Evolutionary conservation across 2,329 filamentous ascomycete species (phyloP).

Genomic region (Monosporascus sp.): DNA sequence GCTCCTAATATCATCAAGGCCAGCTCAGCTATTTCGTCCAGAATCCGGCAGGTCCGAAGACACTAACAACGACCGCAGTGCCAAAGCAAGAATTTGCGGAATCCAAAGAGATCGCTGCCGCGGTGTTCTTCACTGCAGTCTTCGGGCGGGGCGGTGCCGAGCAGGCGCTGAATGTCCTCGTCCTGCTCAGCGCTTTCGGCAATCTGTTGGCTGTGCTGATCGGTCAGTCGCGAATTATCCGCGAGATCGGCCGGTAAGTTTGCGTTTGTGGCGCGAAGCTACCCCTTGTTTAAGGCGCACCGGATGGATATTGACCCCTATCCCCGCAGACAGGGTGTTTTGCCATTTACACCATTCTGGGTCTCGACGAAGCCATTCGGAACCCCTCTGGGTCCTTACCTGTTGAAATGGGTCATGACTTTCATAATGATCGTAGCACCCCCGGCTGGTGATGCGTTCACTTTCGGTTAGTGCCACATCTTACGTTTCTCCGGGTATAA

Average conservation of each 20-base stretch:
- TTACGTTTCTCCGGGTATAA: neutral
- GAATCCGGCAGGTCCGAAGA: neutral
- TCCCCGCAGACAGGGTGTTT: slow-evolving; percentile 47
- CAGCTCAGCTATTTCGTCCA: no score
- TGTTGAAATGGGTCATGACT: slow-evolving; percentile 51
- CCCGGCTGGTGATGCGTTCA: slow-evolving; percentile 60
- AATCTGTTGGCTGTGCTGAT: slow-evolving; percentile 52
- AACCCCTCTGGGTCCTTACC: slow-evolving; percentile 55
- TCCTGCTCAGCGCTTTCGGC: slow-evolving; percentile 52
- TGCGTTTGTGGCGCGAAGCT: neutral
- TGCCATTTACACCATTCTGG: slow-evolving; percentile 55
- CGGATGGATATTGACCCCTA: neutral
- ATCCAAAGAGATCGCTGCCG: slow-evolving; percentile 48
- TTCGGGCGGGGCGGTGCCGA: slow-evolving; percentile 46
- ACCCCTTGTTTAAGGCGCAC: neutral
- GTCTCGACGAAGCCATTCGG: slow-evolving; percentile 57
- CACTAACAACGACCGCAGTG: slow-evolving; percentile 24
- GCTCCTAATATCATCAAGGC: no score
- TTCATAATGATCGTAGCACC: slow-evolving; percentile 55
- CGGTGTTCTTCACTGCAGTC: slow-evolving; percentile 53
- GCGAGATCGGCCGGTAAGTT: slow-evolving; percentile 50
- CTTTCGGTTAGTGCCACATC: slow-evolving; percentile 40
- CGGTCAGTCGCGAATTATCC: slow-evolving; percentile 50
- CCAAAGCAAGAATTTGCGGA: slow-evolving; percentile 45
- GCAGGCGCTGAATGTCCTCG: slow-evolving; percentile 50